A percentile compares a stretch with the other conserved stretches of the same genome.
Conservation (phyloP, 23 red algal genomes). For the Pyropia haitanensis region DNA sequence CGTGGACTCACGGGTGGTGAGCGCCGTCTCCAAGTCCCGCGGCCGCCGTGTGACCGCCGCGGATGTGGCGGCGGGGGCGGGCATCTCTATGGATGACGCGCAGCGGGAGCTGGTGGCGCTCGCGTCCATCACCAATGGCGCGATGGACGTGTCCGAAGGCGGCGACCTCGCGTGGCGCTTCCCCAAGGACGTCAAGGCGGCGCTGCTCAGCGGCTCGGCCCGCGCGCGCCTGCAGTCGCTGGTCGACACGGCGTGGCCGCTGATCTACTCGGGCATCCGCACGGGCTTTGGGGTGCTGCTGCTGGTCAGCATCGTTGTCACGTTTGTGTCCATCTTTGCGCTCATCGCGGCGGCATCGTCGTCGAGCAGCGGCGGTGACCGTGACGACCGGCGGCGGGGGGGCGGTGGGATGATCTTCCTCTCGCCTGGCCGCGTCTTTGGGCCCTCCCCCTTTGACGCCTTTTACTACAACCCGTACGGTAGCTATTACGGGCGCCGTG, state of each 20-base stretch:
- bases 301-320: slow-evolving; percentile 63
- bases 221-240: slow-evolving; percentile 30
- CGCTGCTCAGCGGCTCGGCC: slow-evolving; percentile 29
- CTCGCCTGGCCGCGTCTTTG: slow-evolving; percentile 40
- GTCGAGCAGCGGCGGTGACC: slow-evolving; percentile 14
- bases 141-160: slow-evolving; percentile 72
- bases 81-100: slow-evolving; percentile 25
- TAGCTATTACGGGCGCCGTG: slow-evolving; percentile 3
- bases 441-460: slow-evolving; percentile 58
- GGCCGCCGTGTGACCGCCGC: slow-evolving; percentile 56
- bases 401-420: slow-evolving; percentile 9
- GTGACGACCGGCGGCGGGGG: slow-evolving; percentile 30
- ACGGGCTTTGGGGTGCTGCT: slow-evolving; percentile 81
- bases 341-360: slow-evolving; percentile 21
- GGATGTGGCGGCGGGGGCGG: slow-evolving; percentile 68
- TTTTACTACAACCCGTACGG: slow-evolving; percentile 40
- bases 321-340: slow-evolving; percentile 56
- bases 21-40: slow-evolving; percentile 33
- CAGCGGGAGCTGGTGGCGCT: slow-evolving; percentile 39
- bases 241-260: slow-evolving; percentile 33
- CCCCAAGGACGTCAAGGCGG: slow-evolving; percentile 37
- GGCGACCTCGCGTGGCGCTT: slow-evolving; percentile 83
- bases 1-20: slow-evolving; percentile 27
- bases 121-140: slow-evolving; percentile 40
- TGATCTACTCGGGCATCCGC: slow-evolving; percentile 51